phyloP scores from a whole-genome alignment of 1,284 basidiomycete species.

The Fomitopsis palustris region DNA sequence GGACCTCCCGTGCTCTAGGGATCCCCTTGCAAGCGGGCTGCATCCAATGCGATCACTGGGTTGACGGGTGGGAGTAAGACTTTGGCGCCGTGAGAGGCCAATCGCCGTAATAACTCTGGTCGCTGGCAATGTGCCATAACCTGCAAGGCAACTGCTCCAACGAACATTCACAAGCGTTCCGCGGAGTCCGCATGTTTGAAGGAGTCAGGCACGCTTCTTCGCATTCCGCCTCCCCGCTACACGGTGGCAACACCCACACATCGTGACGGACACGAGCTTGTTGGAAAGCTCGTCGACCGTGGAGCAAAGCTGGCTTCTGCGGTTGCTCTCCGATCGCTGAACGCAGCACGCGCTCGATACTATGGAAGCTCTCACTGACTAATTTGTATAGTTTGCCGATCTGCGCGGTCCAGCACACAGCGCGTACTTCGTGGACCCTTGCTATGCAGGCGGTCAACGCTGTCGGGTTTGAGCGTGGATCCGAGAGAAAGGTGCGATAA shows the following conservation, averaged over 20 bases:
- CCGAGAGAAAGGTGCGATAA: too few species aligned
- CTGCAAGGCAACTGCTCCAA: background rate
- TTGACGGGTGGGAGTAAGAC: background rate
- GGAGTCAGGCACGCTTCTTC: background rate
- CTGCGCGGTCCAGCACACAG: background rate
- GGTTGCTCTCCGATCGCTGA: background rate
- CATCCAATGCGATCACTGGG: background rate
- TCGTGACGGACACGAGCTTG: background rate
- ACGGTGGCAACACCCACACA: background rate
- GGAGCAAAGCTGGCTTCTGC: background rate
- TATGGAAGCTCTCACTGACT: background rate
- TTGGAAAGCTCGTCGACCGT: background rate
- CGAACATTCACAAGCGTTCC: background rate
- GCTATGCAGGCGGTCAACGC: background rate
- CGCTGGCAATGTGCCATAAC: background rate
- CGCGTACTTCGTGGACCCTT: background rate
- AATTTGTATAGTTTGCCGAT: background rate
- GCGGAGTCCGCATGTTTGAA: background rate
- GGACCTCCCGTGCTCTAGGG: too few species aligned
- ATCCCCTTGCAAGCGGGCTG: background rate
- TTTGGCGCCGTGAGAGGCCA: background rate
- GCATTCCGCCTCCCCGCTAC: background rate
- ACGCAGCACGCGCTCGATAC: background rate
- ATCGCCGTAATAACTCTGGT: background rate
- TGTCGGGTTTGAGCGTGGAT: background rate